Evolutionary conservation across 495 filamentous ascomycete species (phyloP).

Genomic region (Schizothecium vesticola): DNA sequence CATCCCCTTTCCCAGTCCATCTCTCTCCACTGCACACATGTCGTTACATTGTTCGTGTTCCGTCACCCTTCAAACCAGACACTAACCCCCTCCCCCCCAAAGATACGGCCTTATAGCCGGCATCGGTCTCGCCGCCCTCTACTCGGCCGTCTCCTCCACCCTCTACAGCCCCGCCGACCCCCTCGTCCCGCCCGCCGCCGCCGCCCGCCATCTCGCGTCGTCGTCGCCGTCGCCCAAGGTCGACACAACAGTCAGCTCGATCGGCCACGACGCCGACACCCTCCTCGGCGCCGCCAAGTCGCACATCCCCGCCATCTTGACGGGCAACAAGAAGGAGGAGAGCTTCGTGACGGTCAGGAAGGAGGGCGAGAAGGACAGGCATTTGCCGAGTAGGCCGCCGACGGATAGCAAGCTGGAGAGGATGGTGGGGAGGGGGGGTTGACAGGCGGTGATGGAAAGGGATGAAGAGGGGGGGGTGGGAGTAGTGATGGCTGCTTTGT

Average conservation of each 20-base stretch:
- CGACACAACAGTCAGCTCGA: background rate
- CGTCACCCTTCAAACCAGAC: too few relatives aligned
- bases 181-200: background rate
- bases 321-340: background rate
- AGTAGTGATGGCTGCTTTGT: too few relatives aligned
- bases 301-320: background rate
- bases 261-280: background rate
- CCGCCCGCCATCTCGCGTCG: too few relatives aligned
- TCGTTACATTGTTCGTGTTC: too few relatives aligned
- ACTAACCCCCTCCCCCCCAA: too few relatives aligned
- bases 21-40: background rate
- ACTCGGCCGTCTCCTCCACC: slow-evolving; percentile 1
- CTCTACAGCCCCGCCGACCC: background rate
- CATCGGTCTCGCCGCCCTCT: background rate
- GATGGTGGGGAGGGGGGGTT: slow-evolving; percentile 6
- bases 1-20: too few relatives aligned
- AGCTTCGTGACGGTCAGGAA: background rate
- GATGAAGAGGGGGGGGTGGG: background rate
- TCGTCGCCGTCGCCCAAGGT: too few relatives aligned
- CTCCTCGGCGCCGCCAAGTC: background rate
- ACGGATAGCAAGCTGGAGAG: slow-evolving; percentile 6
- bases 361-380: background rate
- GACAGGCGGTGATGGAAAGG: background rate
- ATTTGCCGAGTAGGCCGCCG: slow-evolving; percentile 2
- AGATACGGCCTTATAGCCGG: background rate